A percentile compares a stretch with the other conserved stretches of the same genome.
phyloP scores from a whole-genome alignment of 2,329 filamentous ascomycete species.

The Sarocladiaceae sp. region DNA sequence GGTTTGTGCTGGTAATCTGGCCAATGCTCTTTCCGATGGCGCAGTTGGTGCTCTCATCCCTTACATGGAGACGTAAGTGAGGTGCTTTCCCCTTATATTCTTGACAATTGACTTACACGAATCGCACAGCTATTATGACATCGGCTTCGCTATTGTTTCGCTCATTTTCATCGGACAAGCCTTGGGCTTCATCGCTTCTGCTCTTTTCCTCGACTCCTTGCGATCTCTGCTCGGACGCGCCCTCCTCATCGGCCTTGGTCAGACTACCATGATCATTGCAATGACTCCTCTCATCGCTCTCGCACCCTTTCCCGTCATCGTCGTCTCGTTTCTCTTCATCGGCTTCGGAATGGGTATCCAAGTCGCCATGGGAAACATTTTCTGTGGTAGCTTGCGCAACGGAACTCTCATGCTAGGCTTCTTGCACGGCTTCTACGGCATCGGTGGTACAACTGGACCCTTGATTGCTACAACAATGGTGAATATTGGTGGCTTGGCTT shows the following conservation, averaged over 20 bases:
- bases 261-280: slow-evolving; percentile 52
- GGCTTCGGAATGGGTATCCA: slow-evolving; percentile 54
- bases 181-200: slow-evolving; percentile 69
- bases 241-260: slow-evolving; percentile 55
- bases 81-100: background rate
- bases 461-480: slow-evolving; percentile 72
- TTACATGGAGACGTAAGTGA: slow-evolving; percentile 63
- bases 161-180: slow-evolving; percentile 79
- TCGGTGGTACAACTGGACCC: slow-evolving; percentile 64
- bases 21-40: slow-evolving; percentile 69
- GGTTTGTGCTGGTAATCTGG: slow-evolving; percentile 61
- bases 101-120: background rate
- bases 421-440: slow-evolving; percentile 64
- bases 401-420: slow-evolving; percentile 54
- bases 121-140: slow-evolving; percentile 57
- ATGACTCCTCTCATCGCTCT: slow-evolving; percentile 63
- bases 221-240: slow-evolving; percentile 61
- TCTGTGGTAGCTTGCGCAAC: slow-evolving; percentile 50
- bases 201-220: slow-evolving; percentile 63
- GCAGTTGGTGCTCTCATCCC: slow-evolving; percentile 76
- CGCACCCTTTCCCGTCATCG: slow-evolving; percentile 67
- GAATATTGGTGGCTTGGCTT: slow-evolving; percentile 51
- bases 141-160: slow-evolving; percentile 75
- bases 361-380: slow-evolving; percentile 55
- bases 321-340: slow-evolving; percentile 65